phyloP scores from a whole-genome alignment of 305 asterid species.

The Salvia sclarea region DNA sequence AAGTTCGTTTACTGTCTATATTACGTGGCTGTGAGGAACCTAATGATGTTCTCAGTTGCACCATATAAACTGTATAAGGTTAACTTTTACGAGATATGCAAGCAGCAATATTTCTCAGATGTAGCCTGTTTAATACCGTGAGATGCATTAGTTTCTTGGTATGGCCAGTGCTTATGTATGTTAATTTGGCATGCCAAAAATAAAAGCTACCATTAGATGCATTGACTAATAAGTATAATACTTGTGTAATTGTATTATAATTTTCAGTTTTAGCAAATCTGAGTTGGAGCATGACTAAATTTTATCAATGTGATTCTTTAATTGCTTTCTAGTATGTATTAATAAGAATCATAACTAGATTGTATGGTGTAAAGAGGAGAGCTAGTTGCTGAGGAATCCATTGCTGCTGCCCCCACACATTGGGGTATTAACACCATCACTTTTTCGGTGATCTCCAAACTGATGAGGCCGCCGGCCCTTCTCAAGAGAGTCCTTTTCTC shows the following conservation, averaged over 20 bases:
- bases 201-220: background rate
- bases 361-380: conserved; percentile 3
- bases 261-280: background rate
- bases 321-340: background rate
- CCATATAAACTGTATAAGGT: background rate
- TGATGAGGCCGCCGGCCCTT: conserved; percentile 22
- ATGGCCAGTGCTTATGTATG: background rate
- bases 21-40: background rate
- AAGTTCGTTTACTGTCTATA: background rate
- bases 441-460: conserved; percentile 11
- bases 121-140: no score
- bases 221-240: background rate
- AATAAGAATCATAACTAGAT: background rate
- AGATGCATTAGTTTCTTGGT: background rate
- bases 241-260: background rate
- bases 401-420: background rate
- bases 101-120: background rate
- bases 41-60: background rate
- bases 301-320: background rate
- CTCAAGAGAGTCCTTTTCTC: conserved; percentile 32
- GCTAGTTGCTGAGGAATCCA: background rate
- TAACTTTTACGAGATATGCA: background rate
- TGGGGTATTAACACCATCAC: background rate
- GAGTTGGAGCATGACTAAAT: background rate
- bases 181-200: no score